Evolutionary conservation across 768 basidiomycete species (phyloP).

Genomic region (Ramaria sp.): DNA sequence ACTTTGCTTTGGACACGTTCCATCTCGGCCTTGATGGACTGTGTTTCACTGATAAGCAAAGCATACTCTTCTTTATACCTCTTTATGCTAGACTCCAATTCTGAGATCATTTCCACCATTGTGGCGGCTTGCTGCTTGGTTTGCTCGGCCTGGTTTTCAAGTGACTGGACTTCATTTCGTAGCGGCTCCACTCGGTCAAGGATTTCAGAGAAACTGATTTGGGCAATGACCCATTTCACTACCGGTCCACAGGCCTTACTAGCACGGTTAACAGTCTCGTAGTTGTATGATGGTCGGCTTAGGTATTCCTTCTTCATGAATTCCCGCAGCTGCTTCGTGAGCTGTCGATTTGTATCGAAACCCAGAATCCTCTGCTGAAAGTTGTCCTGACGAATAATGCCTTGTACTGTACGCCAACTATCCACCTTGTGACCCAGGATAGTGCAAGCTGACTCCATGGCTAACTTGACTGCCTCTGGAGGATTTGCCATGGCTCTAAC

Average conservation of each 20-base stretch:
- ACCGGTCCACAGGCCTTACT: constrained; percentile 96
- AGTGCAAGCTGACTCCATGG: constrained; percentile 98
- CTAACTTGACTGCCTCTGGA: constrained; percentile 92
- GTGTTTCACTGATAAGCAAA: constrained; percentile 88
- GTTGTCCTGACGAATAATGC: constrained; percentile 91
- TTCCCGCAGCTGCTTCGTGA: constrained; percentile 84
- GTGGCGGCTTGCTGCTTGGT: constrained; percentile 88
- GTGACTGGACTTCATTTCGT: constrained; percentile 86
- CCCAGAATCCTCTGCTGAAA: constrained; percentile 94
- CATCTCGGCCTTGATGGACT: constrained; percentile 97
- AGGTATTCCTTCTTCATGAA: constrained; percentile 90
- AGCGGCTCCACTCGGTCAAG: constrained; percentile 94
- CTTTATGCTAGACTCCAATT: constrained; percentile 86
- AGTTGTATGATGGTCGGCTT: constrained; percentile 83
- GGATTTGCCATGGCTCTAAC: constrained; percentile 98
- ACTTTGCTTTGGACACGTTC: constrained; percentile 95
- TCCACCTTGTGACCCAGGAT: constrained; percentile 95
- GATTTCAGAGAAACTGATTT: constrained; percentile 95
- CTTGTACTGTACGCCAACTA: constrained; percentile 91
- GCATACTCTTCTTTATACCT: constrained; percentile 98
- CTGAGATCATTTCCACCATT: constrained; percentile 85
- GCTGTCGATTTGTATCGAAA: constrained; percentile 84
- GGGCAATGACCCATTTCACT: constrained; percentile 96
- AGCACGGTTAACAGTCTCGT: constrained; percentile 89
- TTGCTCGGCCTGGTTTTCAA: constrained; percentile 88